Evolutionary conservation across 169 alveolate species (phyloP).

Genomic region (Eimeria acervulina): DNA sequence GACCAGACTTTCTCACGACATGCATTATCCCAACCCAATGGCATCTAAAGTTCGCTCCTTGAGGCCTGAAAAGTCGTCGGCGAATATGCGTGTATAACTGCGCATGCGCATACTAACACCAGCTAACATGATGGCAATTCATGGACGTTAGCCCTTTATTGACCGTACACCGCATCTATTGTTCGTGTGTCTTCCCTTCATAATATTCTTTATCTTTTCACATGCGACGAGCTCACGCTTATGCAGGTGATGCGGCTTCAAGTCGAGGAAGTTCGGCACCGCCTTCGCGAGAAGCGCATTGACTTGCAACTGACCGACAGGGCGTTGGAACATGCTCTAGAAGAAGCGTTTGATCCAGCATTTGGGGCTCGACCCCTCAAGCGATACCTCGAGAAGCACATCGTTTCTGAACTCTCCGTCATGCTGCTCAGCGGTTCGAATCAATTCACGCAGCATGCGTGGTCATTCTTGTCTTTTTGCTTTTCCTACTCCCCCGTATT

Average conservation of each 20-base stretch:
- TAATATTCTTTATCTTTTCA: neutral
- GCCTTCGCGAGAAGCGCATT: constrained; percentile 45
- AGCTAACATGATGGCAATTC: neutral
- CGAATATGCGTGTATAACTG: neutral
- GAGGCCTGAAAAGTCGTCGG: neutral
- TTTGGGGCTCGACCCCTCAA: constrained; percentile 85
- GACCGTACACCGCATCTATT: neutral
- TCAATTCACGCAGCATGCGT: neutral
- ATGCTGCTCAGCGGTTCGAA: constrained; percentile 73
- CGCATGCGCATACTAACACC: neutral
- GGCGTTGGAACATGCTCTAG: constrained; percentile 42
- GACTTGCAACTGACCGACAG: constrained; percentile 43
- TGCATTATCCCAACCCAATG: neutral
- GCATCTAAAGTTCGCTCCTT: neutral
- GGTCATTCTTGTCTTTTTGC: neutral
- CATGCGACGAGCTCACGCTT: neutral
- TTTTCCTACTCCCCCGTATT: neutral
- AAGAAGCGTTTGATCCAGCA: constrained; percentile 82
- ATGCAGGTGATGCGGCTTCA: constrained; percentile 80
- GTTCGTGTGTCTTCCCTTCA: neutral
- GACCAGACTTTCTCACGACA: neutral
- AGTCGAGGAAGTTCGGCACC: constrained; percentile 54
- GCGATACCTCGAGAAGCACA: constrained; percentile 71
- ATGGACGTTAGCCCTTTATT: neutral
- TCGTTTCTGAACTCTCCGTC: constrained; percentile 79